phyloP scores from a whole-genome alignment of 257 asterid species.

The Osmanthus fragrans region DNA sequence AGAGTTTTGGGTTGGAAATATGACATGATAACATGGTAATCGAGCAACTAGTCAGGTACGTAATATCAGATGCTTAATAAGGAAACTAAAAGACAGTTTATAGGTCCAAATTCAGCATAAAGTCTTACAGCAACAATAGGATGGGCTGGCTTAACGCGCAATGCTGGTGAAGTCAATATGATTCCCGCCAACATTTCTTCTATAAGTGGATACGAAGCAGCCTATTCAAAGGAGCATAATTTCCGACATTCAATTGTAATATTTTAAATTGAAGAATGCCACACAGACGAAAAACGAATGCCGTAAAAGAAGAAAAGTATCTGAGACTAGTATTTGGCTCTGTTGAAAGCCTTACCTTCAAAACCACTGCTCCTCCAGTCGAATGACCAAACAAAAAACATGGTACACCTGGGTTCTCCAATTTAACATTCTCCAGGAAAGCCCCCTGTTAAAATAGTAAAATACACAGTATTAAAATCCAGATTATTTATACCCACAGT shows the following conservation, averaged over 20 bases:
- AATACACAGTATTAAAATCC: conserved; percentile 9
- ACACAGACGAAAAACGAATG: background rate
- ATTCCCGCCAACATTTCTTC: conserved; percentile 89
- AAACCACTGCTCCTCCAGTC: conserved; percentile 95
- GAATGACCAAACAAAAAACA: conserved; percentile 98
- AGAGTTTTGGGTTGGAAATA: background rate
- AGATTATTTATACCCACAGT: conserved; percentile 2
- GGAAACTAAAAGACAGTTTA: background rate
- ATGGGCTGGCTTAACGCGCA: conserved; percentile 97
- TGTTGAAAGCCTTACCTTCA: conserved; percentile 59
- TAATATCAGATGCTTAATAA: background rate
- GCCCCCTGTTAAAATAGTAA: conserved; percentile 49
- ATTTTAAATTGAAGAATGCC: background rate
- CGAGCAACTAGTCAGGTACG: background rate
- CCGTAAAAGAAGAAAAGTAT: background rate
- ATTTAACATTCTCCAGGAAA: conserved; percentile 69
- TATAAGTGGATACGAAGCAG: conserved; percentile 72
- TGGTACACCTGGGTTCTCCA: conserved; percentile 77
- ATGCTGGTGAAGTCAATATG: conserved; percentile 94
- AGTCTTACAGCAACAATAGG: conserved; percentile 89
- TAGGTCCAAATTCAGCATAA: background rate
- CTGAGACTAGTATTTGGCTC: background rate
- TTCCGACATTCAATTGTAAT: conserved; percentile 1
- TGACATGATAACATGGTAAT: background rate
- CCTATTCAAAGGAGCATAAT: conserved; percentile 47